Conservation (phyloP, 805 yeast species). For the Ogataea neopini region DNA sequence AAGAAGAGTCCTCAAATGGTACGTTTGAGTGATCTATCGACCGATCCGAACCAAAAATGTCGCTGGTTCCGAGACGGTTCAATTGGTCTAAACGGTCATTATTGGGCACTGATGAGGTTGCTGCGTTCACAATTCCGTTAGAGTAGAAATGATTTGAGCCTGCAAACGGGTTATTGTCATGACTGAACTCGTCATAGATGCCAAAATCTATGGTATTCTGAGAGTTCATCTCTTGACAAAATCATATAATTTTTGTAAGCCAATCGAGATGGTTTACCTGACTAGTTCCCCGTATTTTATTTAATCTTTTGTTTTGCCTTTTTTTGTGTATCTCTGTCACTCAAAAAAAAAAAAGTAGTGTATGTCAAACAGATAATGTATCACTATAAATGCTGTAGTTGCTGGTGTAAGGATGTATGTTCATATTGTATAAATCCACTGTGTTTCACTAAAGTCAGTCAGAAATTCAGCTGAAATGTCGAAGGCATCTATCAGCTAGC, state of each 20-base stretch:
- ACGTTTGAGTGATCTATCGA: not conserved
- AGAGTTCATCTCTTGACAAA: not conserved
- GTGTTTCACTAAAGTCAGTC: no score
- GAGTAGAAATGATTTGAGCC: slow-evolving; percentile 35
- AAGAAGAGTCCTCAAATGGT: not conserved
- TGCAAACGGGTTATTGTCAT: slow-evolving; percentile 39
- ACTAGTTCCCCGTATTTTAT: not conserved
- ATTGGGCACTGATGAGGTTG: not conserved
- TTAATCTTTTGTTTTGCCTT: slow-evolving; percentile 4
- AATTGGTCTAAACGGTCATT: not conserved
- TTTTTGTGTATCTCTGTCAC: not conserved
- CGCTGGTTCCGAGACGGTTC: not conserved
- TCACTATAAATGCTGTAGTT: no score
- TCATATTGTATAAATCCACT: no score
- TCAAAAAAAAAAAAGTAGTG: no score
- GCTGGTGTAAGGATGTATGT: no score
- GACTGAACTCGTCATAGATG: slow-evolving; percentile 34
- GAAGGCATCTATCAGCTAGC: no score
- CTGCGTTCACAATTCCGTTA: slow-evolving; percentile 29
- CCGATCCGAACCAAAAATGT: not conserved
- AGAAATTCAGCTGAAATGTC: no score
- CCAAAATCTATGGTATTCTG: slow-evolving; percentile 28
- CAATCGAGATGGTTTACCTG: not conserved
- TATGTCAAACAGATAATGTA: no score
- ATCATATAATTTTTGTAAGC: not conserved